phyloP scores from a whole-genome alignment of 2,329 filamentous ascomycete genomes.

The Fusarium sp. region DNA sequence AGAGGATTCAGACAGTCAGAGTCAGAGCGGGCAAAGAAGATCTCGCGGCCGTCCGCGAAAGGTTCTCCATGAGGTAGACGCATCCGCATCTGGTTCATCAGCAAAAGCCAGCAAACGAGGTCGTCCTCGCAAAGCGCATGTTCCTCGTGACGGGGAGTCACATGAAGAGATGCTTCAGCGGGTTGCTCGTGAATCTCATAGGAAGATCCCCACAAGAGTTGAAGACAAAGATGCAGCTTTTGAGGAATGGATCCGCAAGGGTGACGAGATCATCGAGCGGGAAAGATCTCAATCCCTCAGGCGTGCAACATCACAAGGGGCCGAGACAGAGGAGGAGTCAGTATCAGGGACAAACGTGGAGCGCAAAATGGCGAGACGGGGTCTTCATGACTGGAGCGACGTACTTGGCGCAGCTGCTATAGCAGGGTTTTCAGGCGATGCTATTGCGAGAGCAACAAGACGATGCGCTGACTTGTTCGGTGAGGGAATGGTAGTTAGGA shows the following conservation, averaged over 20 bases:
- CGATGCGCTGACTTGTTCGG: conserved; percentile 83
- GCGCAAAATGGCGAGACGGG: conserved; percentile 54
- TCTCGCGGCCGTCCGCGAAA: conserved; percentile 49
- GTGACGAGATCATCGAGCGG: conserved; percentile 47
- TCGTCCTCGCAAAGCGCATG: conserved; percentile 57
- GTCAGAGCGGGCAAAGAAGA: conserved; percentile 44
- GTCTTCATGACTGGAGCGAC: conserved; percentile 84
- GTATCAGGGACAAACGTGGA: conserved; percentile 38
- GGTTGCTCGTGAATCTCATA: conserved; percentile 60
- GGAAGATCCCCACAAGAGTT: conserved; percentile 47
- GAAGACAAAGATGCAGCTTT: conserved; percentile 51
- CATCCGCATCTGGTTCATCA: conserved; percentile 30
- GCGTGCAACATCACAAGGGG: conserved; percentile 32
- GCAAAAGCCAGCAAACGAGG: conserved; percentile 49
- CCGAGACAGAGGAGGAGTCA: conserved; percentile 35
- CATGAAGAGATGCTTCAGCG: conserved; percentile 61
- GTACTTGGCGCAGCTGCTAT: conserved; percentile 83
- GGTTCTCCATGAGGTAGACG: conserved; percentile 2
- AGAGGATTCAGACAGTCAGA: conserved; percentile 52
- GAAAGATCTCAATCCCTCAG: conserved; percentile 34
- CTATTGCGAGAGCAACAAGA: conserved; percentile 76
- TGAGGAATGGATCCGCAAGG: conserved; percentile 52
- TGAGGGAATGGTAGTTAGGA: conserved; percentile 75
- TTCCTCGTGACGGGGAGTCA: conserved; percentile 60
- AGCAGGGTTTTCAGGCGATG: conserved; percentile 74